Evolutionary conservation across 345 rosid species (phyloP), one percentile per base, ranked within the genome.

Genomic region (Corchorus olitorius): DNA sequence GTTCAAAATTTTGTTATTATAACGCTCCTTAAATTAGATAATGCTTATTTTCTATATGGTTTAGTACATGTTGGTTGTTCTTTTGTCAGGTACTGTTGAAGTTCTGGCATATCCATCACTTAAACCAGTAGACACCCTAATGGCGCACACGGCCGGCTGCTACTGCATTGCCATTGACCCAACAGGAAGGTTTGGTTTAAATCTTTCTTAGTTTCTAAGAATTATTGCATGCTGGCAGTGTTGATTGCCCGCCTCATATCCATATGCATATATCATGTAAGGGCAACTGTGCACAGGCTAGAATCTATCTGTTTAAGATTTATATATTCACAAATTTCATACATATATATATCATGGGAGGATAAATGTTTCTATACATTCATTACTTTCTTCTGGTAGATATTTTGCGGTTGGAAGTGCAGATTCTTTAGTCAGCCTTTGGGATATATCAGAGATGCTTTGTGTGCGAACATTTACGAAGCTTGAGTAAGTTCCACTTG

Each of bases 331-430:
- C 6, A 39, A 6, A 1, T 39, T 39, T 3, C 6, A 39, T 39
- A 39, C 43, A 39, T 39, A 39, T 39, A 39, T 39, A 39, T 39
- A 39, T 39, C 27, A 8, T 4, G 4, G n/a, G 19, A 69, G 58
- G 14, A 50, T n/a, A 48, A 49, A 48, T 48, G 39, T 72, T 33
- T 14, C 17, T 4, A 11, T 45, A 9, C 22, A 56, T 14, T 10
- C 20, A 6, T 15, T 54, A 37, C 17, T 59, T 55, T 10, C 27
- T 55, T 56, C 48, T 59, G 16, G 59, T 90, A 93, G 98, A 79
- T 92, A 93, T 83, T 96, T 96, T 87, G 98, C 98, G 66, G 97
- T 96, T 37, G 99, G 99, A 78, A 96, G 99, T 89, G 98, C 99
- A 11, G 99, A 93, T 88, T 93, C 99, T 65, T 86, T 96, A 59